These are phyloP conservation scores for Fusarium miscanthi DNA, from an alignment of 2,329 filamentous ascomycete genomes.

Conservation along the genomic window DNA sequence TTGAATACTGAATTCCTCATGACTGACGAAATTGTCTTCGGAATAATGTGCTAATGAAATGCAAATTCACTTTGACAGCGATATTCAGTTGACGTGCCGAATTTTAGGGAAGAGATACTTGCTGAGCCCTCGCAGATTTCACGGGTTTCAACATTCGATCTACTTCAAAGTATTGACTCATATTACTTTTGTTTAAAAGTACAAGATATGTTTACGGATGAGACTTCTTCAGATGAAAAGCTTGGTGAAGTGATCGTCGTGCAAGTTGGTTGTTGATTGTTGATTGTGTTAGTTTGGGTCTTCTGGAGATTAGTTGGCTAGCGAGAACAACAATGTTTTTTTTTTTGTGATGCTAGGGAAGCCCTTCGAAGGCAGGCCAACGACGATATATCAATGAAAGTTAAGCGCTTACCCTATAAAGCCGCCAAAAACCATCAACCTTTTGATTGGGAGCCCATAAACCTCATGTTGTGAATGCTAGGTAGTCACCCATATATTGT, in stretches of 20 bases:
- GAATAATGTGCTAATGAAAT: slow-evolving; percentile 20
- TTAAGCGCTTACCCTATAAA: too few relatives aligned
- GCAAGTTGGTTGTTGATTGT: not conserved
- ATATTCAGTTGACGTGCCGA: not conserved
- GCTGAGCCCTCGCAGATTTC: slow-evolving; percentile 16
- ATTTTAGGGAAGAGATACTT: slow-evolving; percentile 3
- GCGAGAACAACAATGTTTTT: too few relatives aligned
- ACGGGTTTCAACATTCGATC: slow-evolving; percentile 3
- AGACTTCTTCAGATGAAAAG: not conserved
- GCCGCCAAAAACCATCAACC: not conserved
- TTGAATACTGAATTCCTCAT: slow-evolving; percentile 30
- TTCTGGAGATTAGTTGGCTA: not conserved
- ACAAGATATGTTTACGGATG: not conserved
- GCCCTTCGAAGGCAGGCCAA: not conserved
- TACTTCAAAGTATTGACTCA: not conserved
- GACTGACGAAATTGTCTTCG: slow-evolving; percentile 21
- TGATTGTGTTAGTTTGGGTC: not conserved
- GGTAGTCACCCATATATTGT: not conserved
- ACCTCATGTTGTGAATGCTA: not conserved
- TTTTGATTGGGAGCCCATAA: not conserved
- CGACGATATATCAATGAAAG: not conserved
- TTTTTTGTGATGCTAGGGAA: too few relatives aligned
- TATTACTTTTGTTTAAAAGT: not conserved
- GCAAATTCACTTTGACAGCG: slow-evolving; percentile 1
- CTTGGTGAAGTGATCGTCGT: not conserved